Percentiles rank a stretch among this genome's conserved stretches.
These are phyloP conservation scores for Hypoxylon perforatum DNA, from an alignment of 495 filamentous ascomycete genomes.

Conservation along the genomic window DNA sequence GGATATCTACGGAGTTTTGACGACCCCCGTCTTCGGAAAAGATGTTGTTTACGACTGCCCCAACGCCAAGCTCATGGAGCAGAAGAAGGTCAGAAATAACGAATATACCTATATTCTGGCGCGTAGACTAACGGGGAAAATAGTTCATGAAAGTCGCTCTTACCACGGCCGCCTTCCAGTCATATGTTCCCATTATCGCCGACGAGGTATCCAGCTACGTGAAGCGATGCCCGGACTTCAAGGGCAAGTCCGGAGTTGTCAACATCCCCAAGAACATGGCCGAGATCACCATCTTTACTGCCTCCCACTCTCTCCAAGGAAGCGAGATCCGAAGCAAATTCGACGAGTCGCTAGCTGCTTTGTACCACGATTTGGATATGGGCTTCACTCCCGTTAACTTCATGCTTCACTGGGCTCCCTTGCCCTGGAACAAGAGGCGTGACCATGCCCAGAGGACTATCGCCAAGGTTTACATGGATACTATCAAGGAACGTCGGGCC, in stretches of 20 bases:
- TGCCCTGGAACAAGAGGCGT: slow-evolving; percentile 83
- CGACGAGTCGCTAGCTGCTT: slow-evolving; percentile 75
- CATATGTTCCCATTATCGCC: slow-evolving; percentile 81
- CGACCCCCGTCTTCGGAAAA: slow-evolving; percentile 85
- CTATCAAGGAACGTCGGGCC: slow-evolving; percentile 73
- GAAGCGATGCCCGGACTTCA: slow-evolving; percentile 72
- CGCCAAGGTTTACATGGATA: slow-evolving; percentile 80
- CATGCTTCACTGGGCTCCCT: slow-evolving; percentile 85
- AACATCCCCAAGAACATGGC: slow-evolving; percentile 78
- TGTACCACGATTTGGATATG: slow-evolving; percentile 86
- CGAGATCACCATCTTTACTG: slow-evolving; percentile 88
- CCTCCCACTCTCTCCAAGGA: slow-evolving; percentile 82
- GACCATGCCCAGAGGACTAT: slow-evolving; percentile 80
- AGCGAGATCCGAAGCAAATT: slow-evolving; percentile 81
- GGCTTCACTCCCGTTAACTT: slow-evolving; percentile 89
- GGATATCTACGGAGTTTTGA: slow-evolving; percentile 83
- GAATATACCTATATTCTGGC: not conserved
- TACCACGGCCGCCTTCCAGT: slow-evolving; percentile 77
- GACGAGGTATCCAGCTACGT: slow-evolving; percentile 78
- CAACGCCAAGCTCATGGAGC: slow-evolving; percentile 86
- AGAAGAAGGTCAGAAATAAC: slow-evolving; percentile 68
- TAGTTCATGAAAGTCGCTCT: slow-evolving; percentile 90
- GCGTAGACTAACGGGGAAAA: slow-evolving; percentile 16
- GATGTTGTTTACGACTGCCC: slow-evolving; percentile 92
- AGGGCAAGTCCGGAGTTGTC: slow-evolving; percentile 70